Evolutionary conservation across 2,329 filamentous ascomycete genomes (phyloP), one percentile per base, ranked within the genome.

Genomic region (Fusarium sp.): DNA sequence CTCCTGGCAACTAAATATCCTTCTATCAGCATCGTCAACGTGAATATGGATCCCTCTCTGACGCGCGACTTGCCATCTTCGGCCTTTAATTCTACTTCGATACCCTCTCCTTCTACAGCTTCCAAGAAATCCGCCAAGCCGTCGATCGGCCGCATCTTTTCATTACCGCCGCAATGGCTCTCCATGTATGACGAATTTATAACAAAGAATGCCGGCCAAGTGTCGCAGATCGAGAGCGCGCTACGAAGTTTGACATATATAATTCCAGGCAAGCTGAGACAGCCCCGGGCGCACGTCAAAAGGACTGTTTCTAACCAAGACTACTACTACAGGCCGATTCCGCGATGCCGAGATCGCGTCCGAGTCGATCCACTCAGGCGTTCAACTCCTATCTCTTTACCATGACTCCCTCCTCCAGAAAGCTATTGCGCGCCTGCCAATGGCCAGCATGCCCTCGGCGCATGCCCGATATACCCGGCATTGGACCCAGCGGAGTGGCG

Each of bases 301-400:
- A 27, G 17, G 19, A 17, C 35, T 31, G 9, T 37, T 46, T 49
- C 61, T 65, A 49, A 66, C 11, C 14, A 25, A 38, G 32, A 27
- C 47, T 53, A 27, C 47, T 53, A 27, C 9, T 14, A 23, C n/a
- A 89, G 88, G 91, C 53, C 90, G 91, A 49, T 94, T 94, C 71
- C 87, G 91, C 69, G 94, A 98, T 77, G 93, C 94, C 61, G 95
- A 98, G 75, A 89, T 98, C 68, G 92, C 94, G 44, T 97, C 94
- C 47, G 95, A 99, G 77, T 94, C 91, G 41, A 83, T 96, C 45
- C 92, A 97, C 75, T 95, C 92, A 13, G 88, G 89, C 63, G 91
- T 97, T 23, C 93, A 97, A 73, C 84, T 98, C 14, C 87, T 98
- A 51, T 93, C 93, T 1, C 82, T 97, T 51, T 97, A 97, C 76